Conservation (phyloP, 2,329 filamentous ascomycete species). For the Penicillium sp. region DNA sequence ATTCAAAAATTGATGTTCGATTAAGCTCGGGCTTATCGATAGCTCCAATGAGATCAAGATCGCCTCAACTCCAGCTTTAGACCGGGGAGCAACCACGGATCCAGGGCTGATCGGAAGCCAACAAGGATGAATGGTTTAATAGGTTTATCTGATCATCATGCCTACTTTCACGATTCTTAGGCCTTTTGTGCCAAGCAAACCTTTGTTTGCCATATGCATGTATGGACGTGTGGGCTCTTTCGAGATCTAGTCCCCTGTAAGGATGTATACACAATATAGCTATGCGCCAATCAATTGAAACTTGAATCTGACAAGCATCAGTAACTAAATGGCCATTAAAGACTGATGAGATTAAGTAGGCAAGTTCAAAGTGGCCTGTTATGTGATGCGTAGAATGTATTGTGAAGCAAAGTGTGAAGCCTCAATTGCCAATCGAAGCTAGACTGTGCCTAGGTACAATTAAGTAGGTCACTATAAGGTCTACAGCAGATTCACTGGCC, state of each 20-base stretch:
- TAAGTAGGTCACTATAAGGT: too few species aligned
- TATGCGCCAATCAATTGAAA: neutral
- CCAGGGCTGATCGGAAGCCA: neutral
- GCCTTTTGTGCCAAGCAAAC: neutral
- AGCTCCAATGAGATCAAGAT: constrained; percentile 12
- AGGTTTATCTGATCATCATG: neutral
- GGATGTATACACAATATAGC: neutral
- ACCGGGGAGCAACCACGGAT: neutral
- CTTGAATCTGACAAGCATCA: too few species aligned
- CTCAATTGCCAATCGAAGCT: too few species aligned
- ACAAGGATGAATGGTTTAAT: neutral
- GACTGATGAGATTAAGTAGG: too few species aligned
- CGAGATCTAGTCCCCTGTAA: neutral
- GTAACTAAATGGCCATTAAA: too few species aligned
- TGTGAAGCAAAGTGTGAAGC: too few species aligned
- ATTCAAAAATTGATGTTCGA: constrained; percentile 8
- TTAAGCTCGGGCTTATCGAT: constrained; percentile 22
- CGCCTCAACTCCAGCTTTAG: neutral
- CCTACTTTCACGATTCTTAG: neutral
- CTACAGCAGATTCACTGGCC: too few species aligned
- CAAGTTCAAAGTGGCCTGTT: too few species aligned
- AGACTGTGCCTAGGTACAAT: too few species aligned
- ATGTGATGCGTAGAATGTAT: too few species aligned
- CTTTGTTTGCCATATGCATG: neutral
- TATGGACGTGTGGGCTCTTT: neutral